phyloP scores from a whole-genome alignment of 1,139 yeast genomes.

The Yamadazyma membranifaciens region DNA sequence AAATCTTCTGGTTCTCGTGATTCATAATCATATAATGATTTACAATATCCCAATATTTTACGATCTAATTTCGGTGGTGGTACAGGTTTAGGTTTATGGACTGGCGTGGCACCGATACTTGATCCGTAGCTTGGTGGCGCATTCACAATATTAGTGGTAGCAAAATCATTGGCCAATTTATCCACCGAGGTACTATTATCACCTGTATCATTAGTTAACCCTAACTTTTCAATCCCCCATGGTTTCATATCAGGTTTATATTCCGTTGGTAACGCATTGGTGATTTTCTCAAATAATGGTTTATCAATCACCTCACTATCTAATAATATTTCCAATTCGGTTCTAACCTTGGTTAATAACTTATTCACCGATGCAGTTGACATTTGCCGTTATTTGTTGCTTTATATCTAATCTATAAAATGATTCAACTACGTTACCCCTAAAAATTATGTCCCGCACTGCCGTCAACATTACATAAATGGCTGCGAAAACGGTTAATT shows the following conservation, averaged over 20 bases:
- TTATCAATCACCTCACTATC: conserved; percentile 76
- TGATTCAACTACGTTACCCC: neutral
- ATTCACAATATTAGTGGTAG: neutral
- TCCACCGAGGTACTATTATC: neutral
- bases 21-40: conserved; percentile 69
- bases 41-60: conserved; percentile 42
- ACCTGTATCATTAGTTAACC: conserved; percentile 2
- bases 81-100: neutral
- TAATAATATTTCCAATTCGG: conserved; percentile 75
- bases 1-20: conserved; percentile 74
- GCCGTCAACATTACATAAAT: neutral
- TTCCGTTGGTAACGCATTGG: conserved; percentile 55
- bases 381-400: conserved; percentile 21
- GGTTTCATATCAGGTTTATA: conserved; percentile 57
- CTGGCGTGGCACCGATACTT: neutral
- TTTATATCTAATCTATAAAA: neutral
- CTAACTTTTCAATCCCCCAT: conserved; percentile 45
- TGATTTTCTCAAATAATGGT: conserved; percentile 52
- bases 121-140: conserved; percentile 3
- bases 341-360: conserved; percentile 70
- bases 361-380: conserved; percentile 70
- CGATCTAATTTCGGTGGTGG: neutral
- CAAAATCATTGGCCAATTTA: conserved; percentile 1
- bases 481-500: neutral
- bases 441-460: neutral